Base-by-base conservation (phyloP, 352 stramenopile species). In the Pythium biforme region DNA sequence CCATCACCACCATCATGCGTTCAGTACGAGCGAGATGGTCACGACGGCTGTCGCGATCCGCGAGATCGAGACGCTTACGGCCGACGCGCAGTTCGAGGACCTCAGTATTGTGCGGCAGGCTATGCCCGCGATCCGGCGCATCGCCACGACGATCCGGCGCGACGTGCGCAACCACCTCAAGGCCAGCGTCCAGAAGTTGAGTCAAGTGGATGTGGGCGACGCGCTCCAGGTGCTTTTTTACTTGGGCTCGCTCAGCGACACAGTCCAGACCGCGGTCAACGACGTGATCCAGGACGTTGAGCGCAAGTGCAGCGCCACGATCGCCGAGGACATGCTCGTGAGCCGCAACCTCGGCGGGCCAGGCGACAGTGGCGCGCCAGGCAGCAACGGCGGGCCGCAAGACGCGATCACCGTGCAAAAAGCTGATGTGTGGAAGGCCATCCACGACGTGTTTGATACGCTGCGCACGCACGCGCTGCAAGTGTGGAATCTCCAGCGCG, bases 401-500 rank as follows among this genome's bases (percentile, higher is more conserved):
- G 69, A 76, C 19, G 70, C 69, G 7, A 65, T 73, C n/a, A 73
- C 66, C 33, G 51, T 69, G 22, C 78, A 92, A 27, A 90, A 90
- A 43, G 77, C 78, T 0, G 83, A 93, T 26, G 64, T 91, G 27
- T 95, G 86, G 86, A 89, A 89, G 45, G 84, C 86, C 14, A 74
- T 91, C 25, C 77, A 95, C 48, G 76, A 91, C 50, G 73, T 94
- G 1, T 90, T 95, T 63, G 80, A 93, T 37, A 72, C 70, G 26
- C 74, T 94, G 14, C 83, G 82, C 17, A 53, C 72, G 0, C 75
- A 90, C 60, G 83, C 85, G 20, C 60, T 95, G 0, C 81, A 94
- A 70, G 83, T 95, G 25, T 95, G 86, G 86, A 93, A 92, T 66
- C 59, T 95, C 26, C 79, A 95, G 70, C 84, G 83, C n/a, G 85